Conservation (phyloP, 495 filamentous ascomycete species). For the Cladorrhinum samala region DNA sequence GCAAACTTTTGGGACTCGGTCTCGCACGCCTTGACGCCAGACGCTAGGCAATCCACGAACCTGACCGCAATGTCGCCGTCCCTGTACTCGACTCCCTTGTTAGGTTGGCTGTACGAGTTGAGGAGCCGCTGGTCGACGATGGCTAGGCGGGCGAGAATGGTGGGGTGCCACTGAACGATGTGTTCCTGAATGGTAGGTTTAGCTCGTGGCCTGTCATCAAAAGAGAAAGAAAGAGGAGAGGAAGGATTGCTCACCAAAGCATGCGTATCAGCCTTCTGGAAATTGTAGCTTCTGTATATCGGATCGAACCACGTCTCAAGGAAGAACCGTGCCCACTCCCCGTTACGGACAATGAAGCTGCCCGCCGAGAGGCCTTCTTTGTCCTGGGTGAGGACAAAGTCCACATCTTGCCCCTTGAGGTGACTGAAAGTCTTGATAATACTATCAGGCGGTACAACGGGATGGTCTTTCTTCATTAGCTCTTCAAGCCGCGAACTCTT, state of each 20-base stretch:
- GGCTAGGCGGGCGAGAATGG: slow-evolving; percentile 80
- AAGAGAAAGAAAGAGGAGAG: too few species aligned
- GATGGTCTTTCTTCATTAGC: slow-evolving; percentile 76
- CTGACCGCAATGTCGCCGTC: slow-evolving; percentile 84
- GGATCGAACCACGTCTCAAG: slow-evolving; percentile 97
- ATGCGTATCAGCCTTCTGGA: slow-evolving; percentile 89
- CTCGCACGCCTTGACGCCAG: slow-evolving; percentile 56
- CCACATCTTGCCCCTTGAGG: slow-evolving; percentile 66
- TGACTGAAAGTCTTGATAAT: slow-evolving; percentile 93
- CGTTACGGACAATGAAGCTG: slow-evolving; percentile 74
- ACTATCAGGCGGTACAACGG: slow-evolving; percentile 89
- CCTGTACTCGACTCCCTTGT: slow-evolving; percentile 50
- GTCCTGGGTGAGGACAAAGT: slow-evolving; percentile 82
- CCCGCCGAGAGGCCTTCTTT: slow-evolving; percentile 66
- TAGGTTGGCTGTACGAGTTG: slow-evolving; percentile 59
- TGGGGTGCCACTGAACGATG: slow-evolving; percentile 98
- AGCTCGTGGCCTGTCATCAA: too few species aligned
- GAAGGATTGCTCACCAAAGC: slow-evolving; percentile 61
- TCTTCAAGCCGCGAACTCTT: slow-evolving; percentile 57
- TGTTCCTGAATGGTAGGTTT: slow-evolving; percentile 58
- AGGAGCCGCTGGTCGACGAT: slow-evolving; percentile 76
- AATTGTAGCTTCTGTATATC: slow-evolving; percentile 86
- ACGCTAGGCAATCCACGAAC: slow-evolving; percentile 63
- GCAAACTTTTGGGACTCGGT: slow-evolving; percentile 50
- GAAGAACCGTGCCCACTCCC: slow-evolving; percentile 89